Conservation (phyloP, 108 stramenopile genomes). For the Cyclotella baltica region DNA sequence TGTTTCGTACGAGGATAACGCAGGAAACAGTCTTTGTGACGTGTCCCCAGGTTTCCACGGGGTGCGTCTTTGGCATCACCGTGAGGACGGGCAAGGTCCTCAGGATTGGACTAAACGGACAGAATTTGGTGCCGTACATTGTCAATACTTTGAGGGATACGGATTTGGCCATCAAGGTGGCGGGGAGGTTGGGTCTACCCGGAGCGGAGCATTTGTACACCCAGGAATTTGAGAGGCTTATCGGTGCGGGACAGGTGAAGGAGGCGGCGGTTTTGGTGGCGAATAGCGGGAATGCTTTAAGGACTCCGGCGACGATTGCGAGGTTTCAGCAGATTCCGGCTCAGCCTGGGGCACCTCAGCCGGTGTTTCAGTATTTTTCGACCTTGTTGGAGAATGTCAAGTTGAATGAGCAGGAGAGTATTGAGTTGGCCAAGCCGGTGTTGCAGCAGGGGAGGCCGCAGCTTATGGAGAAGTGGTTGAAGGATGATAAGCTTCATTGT, state of each 20-base stretch:
- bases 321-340: conserved; percentile 97
- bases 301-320: conserved; percentile 97
- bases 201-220: conserved; percentile 98
- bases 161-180: conserved; percentile 93
- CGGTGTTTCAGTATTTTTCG: conserved; percentile 99
- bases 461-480: conserved; percentile 99
- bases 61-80: conserved; percentile 93
- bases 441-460: conserved; percentile 95
- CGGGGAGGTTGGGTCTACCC: conserved; percentile 94
- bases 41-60: conserved; percentile 82
- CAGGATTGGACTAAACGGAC: conserved; percentile 92
- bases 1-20: conserved; percentile 96
- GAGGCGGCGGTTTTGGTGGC: conserved; percentile 96
- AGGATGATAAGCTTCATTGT: conserved; percentile 95
- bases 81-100: conserved; percentile 95
- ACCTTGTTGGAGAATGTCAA: conserved; percentile 94
- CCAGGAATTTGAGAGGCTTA: conserved; percentile 93
- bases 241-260: conserved; percentile 87
- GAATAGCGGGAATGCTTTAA: conserved; percentile 83
- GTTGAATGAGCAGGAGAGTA: conserved; percentile 96
- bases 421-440: conserved; percentile 98
- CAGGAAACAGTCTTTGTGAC: conserved; percentile 97
- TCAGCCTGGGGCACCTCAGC: conserved; percentile 95
- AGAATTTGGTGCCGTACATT: conserved; percentile 95
- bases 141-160: conserved; percentile 91